Conservation (phyloP, 371 early-diverging fungal species). For the Haplosporangium sp. region DNA sequence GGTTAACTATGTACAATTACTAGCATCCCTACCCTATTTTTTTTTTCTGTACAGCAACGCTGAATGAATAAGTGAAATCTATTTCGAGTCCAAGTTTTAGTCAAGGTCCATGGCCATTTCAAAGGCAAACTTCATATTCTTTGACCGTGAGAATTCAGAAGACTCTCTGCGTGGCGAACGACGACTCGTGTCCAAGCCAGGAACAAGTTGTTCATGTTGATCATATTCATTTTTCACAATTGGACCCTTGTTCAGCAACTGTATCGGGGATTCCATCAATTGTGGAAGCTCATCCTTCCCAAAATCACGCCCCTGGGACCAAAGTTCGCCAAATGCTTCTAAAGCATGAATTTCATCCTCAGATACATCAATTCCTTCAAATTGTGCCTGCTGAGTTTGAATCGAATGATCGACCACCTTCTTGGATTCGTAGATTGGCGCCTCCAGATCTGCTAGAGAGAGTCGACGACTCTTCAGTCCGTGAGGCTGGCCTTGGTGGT, state of each 20-base stretch:
- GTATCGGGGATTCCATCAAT: neutral
- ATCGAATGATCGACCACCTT: slow-evolving; percentile 35
- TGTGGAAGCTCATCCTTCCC: slow-evolving; percentile 15
- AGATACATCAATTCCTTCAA: slow-evolving; percentile 50
- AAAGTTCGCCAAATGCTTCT: slow-evolving; percentile 49
- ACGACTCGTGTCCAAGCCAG: slow-evolving; percentile 32
- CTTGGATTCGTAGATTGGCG: slow-evolving; percentile 44
- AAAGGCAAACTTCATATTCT: slow-evolving; percentile 1
- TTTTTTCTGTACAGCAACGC: too few relatives aligned
- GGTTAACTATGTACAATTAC: too few relatives aligned
- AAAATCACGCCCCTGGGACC: slow-evolving; percentile 50
- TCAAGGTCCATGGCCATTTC: slow-evolving; percentile 37
- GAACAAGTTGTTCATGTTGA: slow-evolving; percentile 21
- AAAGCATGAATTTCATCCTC: slow-evolving; percentile 53
- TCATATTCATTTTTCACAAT: slow-evolving; percentile 15
- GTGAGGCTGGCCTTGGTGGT: slow-evolving; percentile 6
- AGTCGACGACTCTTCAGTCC: slow-evolving; percentile 39
- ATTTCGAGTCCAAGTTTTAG: too few relatives aligned
- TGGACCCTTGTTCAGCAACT: neutral
- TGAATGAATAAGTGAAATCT: too few relatives aligned
- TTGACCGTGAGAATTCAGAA: neutral
- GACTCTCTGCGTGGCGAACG: slow-evolving; percentile 23
- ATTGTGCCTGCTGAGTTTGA: slow-evolving; percentile 28
- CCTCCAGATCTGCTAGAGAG: slow-evolving; percentile 48
- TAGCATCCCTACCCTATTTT: too few relatives aligned